These are phyloP conservation scores for Paramecium sexaurelia DNA, from an alignment of 73 alveolate genomes.

Conservation along the genomic window DNA sequence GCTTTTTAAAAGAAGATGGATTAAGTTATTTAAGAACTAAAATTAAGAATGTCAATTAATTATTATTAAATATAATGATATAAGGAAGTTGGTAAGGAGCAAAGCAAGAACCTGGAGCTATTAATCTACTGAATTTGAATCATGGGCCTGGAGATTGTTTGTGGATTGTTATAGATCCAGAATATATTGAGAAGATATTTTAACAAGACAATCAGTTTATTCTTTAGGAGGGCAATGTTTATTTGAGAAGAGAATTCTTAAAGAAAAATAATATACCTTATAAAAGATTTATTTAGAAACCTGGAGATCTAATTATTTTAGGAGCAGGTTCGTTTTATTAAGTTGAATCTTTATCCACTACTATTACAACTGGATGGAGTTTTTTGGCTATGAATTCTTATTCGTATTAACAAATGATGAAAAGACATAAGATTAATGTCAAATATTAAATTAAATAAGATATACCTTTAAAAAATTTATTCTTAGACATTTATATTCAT, in stretches of 20 bases:
- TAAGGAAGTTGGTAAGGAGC: not conserved
- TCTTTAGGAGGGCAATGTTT: not conserved
- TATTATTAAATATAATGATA: not conserved
- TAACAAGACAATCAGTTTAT: not conserved
- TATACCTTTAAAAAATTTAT: not conserved
- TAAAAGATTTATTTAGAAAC: not conserved
- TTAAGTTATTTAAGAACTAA: not conserved
- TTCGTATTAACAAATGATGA: not conserved
- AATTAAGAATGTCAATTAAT: not conserved
- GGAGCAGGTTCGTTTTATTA: not conserved
- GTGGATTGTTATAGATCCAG: not conserved
- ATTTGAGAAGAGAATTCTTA: not conserved
- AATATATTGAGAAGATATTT: not conserved
- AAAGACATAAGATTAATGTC: not conserved
- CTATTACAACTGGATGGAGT: not conserved
- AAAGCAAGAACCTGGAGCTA: not conserved
- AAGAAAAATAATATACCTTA: not conserved
- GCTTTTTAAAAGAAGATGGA: not conserved
- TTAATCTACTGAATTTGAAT: not conserved
- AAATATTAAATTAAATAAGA: not conserved
- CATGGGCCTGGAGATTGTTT: slow-evolving; percentile 28
- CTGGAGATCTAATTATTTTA: not conserved
- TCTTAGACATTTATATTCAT: not conserved
- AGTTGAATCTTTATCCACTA: not conserved
- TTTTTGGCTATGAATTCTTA: not conserved